These are phyloP conservation scores for Botrytis fragariae DNA, from an alignment of 2,329 filamentous ascomycete species.

Conservation along the genomic window DNA sequence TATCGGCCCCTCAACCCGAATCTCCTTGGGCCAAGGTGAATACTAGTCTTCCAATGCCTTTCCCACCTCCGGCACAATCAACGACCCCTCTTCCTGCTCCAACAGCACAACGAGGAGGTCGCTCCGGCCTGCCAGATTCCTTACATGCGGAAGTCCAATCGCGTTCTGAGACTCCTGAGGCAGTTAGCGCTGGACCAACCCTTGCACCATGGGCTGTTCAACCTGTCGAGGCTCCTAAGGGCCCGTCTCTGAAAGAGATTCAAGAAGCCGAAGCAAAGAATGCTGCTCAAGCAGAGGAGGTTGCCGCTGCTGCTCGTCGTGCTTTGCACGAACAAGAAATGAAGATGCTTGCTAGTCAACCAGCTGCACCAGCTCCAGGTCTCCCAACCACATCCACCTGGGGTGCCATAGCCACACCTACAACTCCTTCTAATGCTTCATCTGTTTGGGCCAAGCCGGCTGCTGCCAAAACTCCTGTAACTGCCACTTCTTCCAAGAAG, in stretches of 20 bases:
- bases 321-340: conserved; percentile 78
- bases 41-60: conserved; percentile 71
- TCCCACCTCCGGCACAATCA: conserved; percentile 64
- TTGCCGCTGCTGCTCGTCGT: conserved; percentile 73
- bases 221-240: conserved; percentile 68
- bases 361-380: conserved; percentile 67
- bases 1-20: conserved; percentile 43
- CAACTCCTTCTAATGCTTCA: conserved; percentile 32
- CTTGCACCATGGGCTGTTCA: conserved; percentile 96
- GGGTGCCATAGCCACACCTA: conserved; percentile 45
- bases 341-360: conserved; percentile 50
- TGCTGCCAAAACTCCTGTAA: conserved; percentile 41
- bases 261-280: conserved; percentile 94
- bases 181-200: conserved; percentile 53
- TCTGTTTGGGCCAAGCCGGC: conserved; percentile 50
- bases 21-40: conserved; percentile 60
- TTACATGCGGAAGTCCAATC: conserved; percentile 64
- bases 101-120: conserved; percentile 79
- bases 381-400: conserved; percentile 87
- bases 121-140: conserved; percentile 78
- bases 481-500: conserved; percentile 62
- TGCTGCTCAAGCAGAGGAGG: conserved; percentile 83
- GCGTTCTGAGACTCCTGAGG: conserved; percentile 73
- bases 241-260: conserved; percentile 92
- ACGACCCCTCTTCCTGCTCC: conserved; percentile 83